Conservation (phyloP, 768 basidiomycete genomes). For the Steccherinum ochraceum region DNA sequence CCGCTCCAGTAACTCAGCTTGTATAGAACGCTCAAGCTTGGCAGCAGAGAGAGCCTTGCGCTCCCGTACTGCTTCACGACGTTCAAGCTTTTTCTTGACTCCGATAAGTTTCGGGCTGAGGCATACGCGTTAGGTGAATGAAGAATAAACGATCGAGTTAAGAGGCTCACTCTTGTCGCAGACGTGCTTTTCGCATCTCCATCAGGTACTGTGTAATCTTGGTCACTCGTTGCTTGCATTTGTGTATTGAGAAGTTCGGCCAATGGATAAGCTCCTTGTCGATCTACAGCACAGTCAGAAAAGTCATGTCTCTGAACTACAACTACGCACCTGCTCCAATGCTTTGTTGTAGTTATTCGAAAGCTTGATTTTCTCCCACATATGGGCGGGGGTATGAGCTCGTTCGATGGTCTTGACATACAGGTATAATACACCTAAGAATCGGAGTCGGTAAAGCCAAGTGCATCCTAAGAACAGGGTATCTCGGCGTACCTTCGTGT, state of each 20-base stretch:
- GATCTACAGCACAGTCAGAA: slow-evolving; percentile 48
- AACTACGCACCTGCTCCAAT: slow-evolving; percentile 75
- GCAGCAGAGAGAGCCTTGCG: slow-evolving; percentile 95
- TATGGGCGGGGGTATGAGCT: slow-evolving; percentile 90
- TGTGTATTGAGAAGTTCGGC: slow-evolving; percentile 96
- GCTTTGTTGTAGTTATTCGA: slow-evolving; percentile 95
- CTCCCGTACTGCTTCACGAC: slow-evolving; percentile 87
- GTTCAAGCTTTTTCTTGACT: slow-evolving; percentile 95
- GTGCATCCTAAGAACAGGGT: slow-evolving; percentile 1
- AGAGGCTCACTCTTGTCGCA: slow-evolving; percentile 72
- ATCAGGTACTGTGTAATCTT: slow-evolving; percentile 99
- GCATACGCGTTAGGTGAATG: not conserved
- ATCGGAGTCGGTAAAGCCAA: not conserved
- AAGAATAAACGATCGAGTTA: not conserved
- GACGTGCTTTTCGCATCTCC: slow-evolving; percentile 89
- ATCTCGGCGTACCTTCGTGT: slow-evolving; percentile 64
- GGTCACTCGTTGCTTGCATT: slow-evolving; percentile 98
- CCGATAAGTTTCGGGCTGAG: slow-evolving; percentile 86
- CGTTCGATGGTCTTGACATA: slow-evolving; percentile 98
- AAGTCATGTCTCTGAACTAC: too few relatives aligned
- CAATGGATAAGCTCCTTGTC: slow-evolving; percentile 95
- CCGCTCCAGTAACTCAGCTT: slow-evolving; percentile 93
- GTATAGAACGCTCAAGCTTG: slow-evolving; percentile 89
- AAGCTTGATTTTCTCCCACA: slow-evolving; percentile 96
- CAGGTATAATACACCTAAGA: slow-evolving; percentile 75